Conservation (phyloP, 106 monocot species). For the Dendrobium nobile region DNA sequence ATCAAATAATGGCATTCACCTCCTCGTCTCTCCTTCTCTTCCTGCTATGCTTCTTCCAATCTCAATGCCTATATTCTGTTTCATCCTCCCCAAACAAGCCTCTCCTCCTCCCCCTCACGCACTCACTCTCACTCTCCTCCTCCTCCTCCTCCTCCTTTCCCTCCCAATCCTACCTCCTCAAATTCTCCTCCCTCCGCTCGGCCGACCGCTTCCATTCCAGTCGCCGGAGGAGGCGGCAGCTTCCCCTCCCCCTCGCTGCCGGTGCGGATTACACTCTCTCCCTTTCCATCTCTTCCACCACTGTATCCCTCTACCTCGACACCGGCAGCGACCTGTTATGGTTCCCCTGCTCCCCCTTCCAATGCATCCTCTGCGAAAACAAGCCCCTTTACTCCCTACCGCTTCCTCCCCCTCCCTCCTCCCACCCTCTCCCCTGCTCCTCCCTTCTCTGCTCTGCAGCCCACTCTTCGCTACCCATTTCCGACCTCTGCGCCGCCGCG, state of each 20-base stretch:
- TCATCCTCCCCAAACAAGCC: neutral
- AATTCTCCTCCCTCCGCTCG: neutral
- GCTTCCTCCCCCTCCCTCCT: conserved; percentile 19
- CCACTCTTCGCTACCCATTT: conserved; percentile 47
- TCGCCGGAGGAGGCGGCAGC: conserved; percentile 1
- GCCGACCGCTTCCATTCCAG: conserved; percentile 4
- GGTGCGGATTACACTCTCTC: conserved; percentile 30
- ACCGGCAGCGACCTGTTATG: conserved; percentile 97
- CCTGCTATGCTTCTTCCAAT: neutral
- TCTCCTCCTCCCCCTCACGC: conserved; percentile 4
- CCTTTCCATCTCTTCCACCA: conserved; percentile 20
- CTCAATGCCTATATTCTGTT: neutral
- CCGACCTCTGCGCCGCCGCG: conserved; percentile 85
- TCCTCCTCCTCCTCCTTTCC: conserved; percentile 31
- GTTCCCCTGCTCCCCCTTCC: conserved; percentile 93
- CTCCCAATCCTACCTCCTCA: conserved; percentile 35
- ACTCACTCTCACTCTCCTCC: conserved; percentile 24
- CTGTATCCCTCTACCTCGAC: conserved; percentile 80
- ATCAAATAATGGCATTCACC: neutral
- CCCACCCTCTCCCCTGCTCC: conserved; percentile 36
- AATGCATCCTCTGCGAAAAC: conserved; percentile 83
- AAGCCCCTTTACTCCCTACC: conserved; percentile 23
- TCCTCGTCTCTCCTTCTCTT: neutral
- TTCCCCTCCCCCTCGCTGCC: conserved; percentile 64
- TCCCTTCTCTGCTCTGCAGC: conserved; percentile 55